Evolutionary conservation across 495 filamentous ascomycete genomes (phyloP).

Genomic region (Xylaria telfairii): DNA sequence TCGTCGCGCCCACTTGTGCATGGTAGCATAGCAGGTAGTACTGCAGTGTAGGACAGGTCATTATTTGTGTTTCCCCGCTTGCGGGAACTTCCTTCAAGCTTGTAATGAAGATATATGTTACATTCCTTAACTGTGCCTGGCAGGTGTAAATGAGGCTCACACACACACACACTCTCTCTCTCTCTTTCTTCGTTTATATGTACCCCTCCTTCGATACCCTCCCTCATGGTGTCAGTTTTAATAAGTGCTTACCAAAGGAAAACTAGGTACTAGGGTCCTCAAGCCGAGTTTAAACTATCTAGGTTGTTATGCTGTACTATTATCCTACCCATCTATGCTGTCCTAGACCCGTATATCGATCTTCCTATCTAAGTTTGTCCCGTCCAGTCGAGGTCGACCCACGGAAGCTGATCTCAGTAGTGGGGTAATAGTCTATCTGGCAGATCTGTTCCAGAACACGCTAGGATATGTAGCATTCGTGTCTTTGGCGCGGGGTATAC

Average conservation of each 20-base stretch:
- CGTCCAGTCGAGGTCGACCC: neutral
- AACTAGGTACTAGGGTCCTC: neutral
- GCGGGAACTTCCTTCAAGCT: constrained; percentile 4
- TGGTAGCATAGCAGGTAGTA: neutral
- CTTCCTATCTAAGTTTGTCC: neutral
- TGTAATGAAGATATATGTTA: neutral
- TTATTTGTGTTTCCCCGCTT: neutral
- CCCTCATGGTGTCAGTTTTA: too few relatives aligned
- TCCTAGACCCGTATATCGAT: neutral
- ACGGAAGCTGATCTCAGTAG: neutral
- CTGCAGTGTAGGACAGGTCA: neutral
- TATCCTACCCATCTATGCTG: neutral
- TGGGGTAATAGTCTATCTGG: constrained; percentile 3
- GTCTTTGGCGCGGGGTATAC: constrained; percentile 16
- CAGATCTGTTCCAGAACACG: constrained; percentile 11
- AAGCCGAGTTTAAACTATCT: too few relatives aligned
- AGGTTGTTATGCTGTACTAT: too few relatives aligned
- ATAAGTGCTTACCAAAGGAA: neutral
- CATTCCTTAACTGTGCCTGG: neutral
- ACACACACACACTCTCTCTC: neutral
- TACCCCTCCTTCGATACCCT: neutral
- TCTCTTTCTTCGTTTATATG: neutral
- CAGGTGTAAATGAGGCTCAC: constrained; percentile 6
- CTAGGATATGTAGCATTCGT: constrained; percentile 1
- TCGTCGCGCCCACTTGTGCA: constrained; percentile 1